phyloP scores from a whole-genome alignment of 495 filamentous ascomycete genomes.

The Daldinia caldariorum region DNA sequence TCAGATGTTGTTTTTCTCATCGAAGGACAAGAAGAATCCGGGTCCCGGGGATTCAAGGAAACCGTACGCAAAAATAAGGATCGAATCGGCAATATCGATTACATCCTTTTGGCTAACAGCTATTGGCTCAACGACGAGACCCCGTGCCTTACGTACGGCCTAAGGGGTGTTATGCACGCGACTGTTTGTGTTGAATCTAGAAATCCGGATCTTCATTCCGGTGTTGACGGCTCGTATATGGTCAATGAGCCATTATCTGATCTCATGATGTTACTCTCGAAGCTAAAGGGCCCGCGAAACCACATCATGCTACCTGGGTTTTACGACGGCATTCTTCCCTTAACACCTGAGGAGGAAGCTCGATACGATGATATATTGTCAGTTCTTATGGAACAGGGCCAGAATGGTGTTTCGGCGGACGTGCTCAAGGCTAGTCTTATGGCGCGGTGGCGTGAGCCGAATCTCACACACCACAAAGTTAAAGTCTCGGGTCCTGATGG shows the following conservation, averaged over 20 bases:
- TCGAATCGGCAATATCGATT: slow-evolving; percentile 90
- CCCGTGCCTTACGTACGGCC: slow-evolving; percentile 93
- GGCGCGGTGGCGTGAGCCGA: slow-evolving; percentile 95
- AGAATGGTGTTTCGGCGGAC: slow-evolving; percentile 71
- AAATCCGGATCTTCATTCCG: slow-evolving; percentile 91
- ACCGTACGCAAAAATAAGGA: slow-evolving; percentile 79
- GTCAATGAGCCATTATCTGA: slow-evolving; percentile 92
- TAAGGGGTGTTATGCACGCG: slow-evolving; percentile 94
- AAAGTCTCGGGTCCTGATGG: slow-evolving; percentile 88
- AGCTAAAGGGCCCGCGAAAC: slow-evolving; percentile 75
- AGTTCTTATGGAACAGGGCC: slow-evolving; percentile 74
- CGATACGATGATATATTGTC: slow-evolving; percentile 86
- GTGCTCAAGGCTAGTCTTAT: slow-evolving; percentile 80
- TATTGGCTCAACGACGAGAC: slow-evolving; percentile 98
- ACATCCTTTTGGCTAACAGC: slow-evolving; percentile 93
- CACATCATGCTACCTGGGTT: slow-evolving; percentile 76
- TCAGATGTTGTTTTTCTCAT: slow-evolving; percentile 93
- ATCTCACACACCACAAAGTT: slow-evolving; percentile 90
- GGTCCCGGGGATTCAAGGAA: slow-evolving; percentile 86
- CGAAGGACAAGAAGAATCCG: slow-evolving; percentile 96
- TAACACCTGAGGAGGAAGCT: slow-evolving; percentile 78
- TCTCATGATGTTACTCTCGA: slow-evolving; percentile 80
- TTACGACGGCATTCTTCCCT: slow-evolving; percentile 80
- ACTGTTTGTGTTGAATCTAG: slow-evolving; percentile 86
- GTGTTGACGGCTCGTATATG: slow-evolving; percentile 89